Percentiles rank a stretch among this genome's conserved stretches.
These are phyloP conservation scores for Glonium stellatum DNA, from an alignment of 495 filamentous ascomycete genomes.

Conservation along the genomic window DNA sequence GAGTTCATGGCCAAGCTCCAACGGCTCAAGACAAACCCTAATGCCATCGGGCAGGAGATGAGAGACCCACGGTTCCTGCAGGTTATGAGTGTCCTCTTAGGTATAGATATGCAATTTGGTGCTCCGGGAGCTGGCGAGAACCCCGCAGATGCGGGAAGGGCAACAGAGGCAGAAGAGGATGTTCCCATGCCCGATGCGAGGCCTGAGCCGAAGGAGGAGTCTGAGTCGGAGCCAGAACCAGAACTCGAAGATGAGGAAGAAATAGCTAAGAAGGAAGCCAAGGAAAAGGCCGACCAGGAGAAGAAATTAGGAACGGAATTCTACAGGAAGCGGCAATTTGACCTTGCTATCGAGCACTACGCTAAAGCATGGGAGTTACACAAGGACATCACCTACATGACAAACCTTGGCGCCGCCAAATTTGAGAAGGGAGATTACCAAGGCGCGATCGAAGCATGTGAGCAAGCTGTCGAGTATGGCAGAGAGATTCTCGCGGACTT, in stretches of 20 bases:
- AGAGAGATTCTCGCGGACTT: slow-evolving; percentile 84
- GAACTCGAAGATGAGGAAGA: slow-evolving; percentile 73
- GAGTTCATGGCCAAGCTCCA: slow-evolving; percentile 88
- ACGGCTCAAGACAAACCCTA: slow-evolving; percentile 70
- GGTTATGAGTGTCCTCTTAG: slow-evolving; percentile 87
- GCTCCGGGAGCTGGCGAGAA: slow-evolving; percentile 44
- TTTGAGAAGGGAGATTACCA: slow-evolving; percentile 94
- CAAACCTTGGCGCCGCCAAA: slow-evolving; percentile 88
- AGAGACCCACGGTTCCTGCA: slow-evolving; percentile 86
- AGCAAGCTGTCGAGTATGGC: slow-evolving; percentile 83
- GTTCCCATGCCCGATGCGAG: slow-evolving; percentile 68
- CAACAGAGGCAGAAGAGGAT: slow-evolving; percentile 62
- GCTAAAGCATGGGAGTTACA: slow-evolving; percentile 86
- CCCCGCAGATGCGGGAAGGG: slow-evolving; percentile 37
- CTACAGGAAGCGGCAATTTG: slow-evolving; percentile 97
- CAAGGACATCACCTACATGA: slow-evolving; percentile 96
- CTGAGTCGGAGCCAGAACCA: slow-evolving; percentile 56
- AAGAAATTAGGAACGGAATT: slow-evolving; percentile 89
- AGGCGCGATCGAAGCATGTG: slow-evolving; percentile 75
- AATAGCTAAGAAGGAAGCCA: slow-evolving; percentile 74
- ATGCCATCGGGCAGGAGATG: slow-evolving; percentile 69
- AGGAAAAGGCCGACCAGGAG: slow-evolving; percentile 88
- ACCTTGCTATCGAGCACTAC: slow-evolving; percentile 92
- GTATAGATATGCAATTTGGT: slow-evolving; percentile 86
- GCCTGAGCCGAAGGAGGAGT: slow-evolving; percentile 48